Conservation (phyloP, 2,329 filamentous ascomycete genomes). For the Aaosphaeria arxii region DNA sequence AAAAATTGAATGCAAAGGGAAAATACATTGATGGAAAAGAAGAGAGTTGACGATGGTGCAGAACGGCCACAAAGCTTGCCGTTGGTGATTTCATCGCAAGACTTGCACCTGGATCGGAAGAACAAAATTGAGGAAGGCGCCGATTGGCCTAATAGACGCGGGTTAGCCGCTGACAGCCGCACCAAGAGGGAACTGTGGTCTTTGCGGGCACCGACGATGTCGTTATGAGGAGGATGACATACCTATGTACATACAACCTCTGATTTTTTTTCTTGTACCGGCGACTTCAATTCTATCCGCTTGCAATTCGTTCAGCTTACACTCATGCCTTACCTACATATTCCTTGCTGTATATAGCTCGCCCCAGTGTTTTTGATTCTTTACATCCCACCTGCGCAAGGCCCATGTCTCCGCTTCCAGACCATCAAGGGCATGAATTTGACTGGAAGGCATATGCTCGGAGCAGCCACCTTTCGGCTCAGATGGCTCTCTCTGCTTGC, state of each 20-base stretch:
- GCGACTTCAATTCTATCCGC: no score
- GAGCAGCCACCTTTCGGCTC: conserved; percentile 16
- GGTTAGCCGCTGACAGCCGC: no score
- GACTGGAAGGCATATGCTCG: conserved; percentile 24
- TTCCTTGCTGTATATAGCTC: no score
- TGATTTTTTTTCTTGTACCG: no score
- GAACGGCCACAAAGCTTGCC: background rate
- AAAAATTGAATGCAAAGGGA: conserved; percentile 6
- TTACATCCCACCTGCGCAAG: background rate
- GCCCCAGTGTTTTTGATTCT: no score
- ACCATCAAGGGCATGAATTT: conserved; percentile 36
- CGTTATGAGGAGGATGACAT: no score
- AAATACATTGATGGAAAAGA: conserved; percentile 13
- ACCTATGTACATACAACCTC: no score
- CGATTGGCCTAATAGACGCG: no score
- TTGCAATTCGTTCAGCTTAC: no score
- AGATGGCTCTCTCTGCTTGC: conserved; percentile 33
- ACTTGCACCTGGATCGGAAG: background rate
- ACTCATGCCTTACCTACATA: no score
- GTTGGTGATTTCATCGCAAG: background rate
- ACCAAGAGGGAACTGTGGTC: no score
- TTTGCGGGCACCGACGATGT: no score
- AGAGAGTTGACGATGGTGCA: background rate
- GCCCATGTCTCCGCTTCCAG: conserved; percentile 32
- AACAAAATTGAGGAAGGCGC: conserved; percentile 1